These are phyloP conservation scores for Adenanthera pavonina DNA, from an alignment of 306 rosid genomes.

Conservation along the genomic window DNA sequence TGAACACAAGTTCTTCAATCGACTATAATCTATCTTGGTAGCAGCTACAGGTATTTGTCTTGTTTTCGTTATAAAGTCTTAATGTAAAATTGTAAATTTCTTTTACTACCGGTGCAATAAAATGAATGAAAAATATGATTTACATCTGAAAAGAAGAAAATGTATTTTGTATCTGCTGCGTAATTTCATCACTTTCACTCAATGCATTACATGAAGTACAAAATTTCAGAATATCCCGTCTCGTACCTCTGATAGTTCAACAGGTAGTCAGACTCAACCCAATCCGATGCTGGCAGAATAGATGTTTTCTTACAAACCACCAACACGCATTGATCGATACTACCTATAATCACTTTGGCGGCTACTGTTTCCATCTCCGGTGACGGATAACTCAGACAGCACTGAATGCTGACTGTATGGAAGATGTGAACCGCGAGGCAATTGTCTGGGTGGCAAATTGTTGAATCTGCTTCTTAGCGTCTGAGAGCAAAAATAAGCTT, in stretches of 20 bases:
- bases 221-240: constrained; percentile 35
- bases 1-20: too few species aligned
- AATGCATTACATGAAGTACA: constrained; percentile 31
- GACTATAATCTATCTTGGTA: background rate
- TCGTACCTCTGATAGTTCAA: constrained; percentile 31
- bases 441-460: constrained; percentile 81
- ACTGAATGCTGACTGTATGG: constrained; percentile 79
- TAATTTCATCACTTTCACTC: constrained; percentile 21
- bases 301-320: constrained; percentile 47
- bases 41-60: background rate
- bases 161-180: background rate
- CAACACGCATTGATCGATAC: constrained; percentile 2
- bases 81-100: background rate
- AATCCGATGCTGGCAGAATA: constrained; percentile 35
- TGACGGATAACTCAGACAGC: constrained; percentile 53
- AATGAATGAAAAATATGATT: constrained; percentile 9
- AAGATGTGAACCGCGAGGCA: constrained; percentile 69
- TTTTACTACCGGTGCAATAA: background rate
- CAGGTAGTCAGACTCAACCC: constrained; percentile 19
- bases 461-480: constrained; percentile 86
- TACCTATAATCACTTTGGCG: constrained; percentile 29
- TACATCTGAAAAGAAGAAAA: constrained; percentile 3
- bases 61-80: background rate
- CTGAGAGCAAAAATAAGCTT: constrained; percentile 53
- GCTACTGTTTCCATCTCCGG: constrained; percentile 16